A percentile compares a stretch with the other conserved stretches of the same genome.
Evolutionary conservation across 805 yeast species (phyloP).

Genomic region (Metschnikowia drakensbergensis): DNA sequence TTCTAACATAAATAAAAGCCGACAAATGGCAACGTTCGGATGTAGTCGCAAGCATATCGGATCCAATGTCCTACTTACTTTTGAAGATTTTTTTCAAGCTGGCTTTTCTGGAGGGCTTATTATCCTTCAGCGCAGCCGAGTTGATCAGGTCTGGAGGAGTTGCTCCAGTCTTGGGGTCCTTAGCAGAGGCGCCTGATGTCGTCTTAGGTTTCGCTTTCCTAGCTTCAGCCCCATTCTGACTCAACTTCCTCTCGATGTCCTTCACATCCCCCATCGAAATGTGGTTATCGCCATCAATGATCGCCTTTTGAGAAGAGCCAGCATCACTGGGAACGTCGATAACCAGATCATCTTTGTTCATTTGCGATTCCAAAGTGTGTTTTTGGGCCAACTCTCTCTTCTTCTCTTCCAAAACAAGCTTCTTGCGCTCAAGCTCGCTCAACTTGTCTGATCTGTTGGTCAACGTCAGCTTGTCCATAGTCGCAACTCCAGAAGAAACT

Average conservation of each 20-base stretch:
- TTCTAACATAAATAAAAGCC: too few relatives aligned
- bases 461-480: conserved; percentile 2
- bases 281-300: conserved; percentile 40
- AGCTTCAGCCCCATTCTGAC: conserved; percentile 1
- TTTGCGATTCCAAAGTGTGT: conserved; percentile 14
- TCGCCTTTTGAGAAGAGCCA: conserved; percentile 20
- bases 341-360: conserved; percentile 18
- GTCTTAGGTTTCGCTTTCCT: not conserved
- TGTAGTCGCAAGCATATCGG: too few relatives aligned
- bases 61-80: conserved; percentile 5
- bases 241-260: conserved; percentile 11
- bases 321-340: conserved; percentile 12
- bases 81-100: conserved; percentile 16
- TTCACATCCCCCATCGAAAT: conserved; percentile 16
- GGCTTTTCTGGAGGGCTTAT: conserved; percentile 8
- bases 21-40: too few relatives aligned
- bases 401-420: conserved; percentile 16
- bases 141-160: not conserved
- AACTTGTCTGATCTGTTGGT: conserved; percentile 5
- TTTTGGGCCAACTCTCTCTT: conserved; percentile 21
- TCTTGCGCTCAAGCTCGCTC: conserved; percentile 14
- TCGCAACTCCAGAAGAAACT: not conserved
- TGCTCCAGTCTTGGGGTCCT: not conserved
- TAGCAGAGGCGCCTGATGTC: not conserved
- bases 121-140: not conserved